phyloP scores from a whole-genome alignment of 352 stramenopile genomes.

The Phytophthora aleatoria region DNA sequence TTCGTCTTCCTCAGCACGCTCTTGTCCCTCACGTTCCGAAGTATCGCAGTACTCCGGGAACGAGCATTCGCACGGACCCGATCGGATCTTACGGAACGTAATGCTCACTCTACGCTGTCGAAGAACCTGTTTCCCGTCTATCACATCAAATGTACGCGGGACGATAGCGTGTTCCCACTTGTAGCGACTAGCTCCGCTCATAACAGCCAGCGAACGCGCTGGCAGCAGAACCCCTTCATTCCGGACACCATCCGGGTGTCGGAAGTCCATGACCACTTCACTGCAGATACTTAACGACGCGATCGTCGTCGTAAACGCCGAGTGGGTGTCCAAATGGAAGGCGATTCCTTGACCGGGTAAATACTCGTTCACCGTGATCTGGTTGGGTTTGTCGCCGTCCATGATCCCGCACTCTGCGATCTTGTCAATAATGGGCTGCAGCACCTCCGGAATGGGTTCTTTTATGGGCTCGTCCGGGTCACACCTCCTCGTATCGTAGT shows the following conservation, averaged over 20 bases:
- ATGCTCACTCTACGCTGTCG: conserved; percentile 80
- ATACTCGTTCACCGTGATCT: conserved; percentile 92
- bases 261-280: conserved; percentile 89
- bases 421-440: conserved; percentile 52
- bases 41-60: conserved; percentile 79
- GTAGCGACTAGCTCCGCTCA: conserved; percentile 86
- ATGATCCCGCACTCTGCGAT: conserved; percentile 63
- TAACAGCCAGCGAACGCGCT: conserved; percentile 78
- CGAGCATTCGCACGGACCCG: conserved; percentile 63
- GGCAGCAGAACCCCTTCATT: conserved; percentile 71
- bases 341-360: conserved; percentile 87
- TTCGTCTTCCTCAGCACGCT: conserved; percentile 4
- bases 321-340: conserved; percentile 89
- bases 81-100: conserved; percentile 88
- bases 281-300: conserved; percentile 77
- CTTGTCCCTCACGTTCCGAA: conserved; percentile 19
- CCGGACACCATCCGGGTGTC: conserved; percentile 55
- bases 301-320: conserved; percentile 85
- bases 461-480: conserved; percentile 53
- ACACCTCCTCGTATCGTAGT: conserved; percentile 81
- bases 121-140: conserved; percentile 71
- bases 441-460: conserved; percentile 47
- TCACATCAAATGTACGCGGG: conserved; percentile 83
- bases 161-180: conserved; percentile 90
- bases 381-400: conserved; percentile 59